These are phyloP conservation scores for Lasiodiplodia gonubiensis DNA, from an alignment of 2,329 filamentous ascomycete genomes.

Conservation along the genomic window DNA sequence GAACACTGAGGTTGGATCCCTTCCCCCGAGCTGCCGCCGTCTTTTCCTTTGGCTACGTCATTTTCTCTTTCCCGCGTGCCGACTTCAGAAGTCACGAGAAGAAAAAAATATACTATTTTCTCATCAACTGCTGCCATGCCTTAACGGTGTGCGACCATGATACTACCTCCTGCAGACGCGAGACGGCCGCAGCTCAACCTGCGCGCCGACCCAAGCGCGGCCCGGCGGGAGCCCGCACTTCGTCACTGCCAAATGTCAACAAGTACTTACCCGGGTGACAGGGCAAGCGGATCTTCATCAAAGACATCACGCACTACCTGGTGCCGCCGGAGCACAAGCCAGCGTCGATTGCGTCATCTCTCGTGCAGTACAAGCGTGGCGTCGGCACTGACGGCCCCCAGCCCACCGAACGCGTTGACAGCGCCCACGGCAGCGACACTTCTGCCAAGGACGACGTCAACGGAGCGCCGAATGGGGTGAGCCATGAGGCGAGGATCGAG, in stretches of 20 bases:
- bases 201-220: background rate
- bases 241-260: conserved; percentile 8
- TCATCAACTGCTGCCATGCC: conserved; percentile 9
- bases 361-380: conserved; percentile 64
- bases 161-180: conserved; percentile 1
- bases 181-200: conserved; percentile 16
- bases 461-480: conserved; percentile 43
- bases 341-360: conserved; percentile 77
- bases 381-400: conserved; percentile 60
- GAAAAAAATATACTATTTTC: conserved; percentile 15
- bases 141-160: conserved; percentile 11
- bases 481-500: conserved; percentile 33
- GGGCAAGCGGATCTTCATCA: conserved; percentile 95
- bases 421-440: conserved; percentile 41
- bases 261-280: conserved; percentile 52
- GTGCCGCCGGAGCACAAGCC: conserved; percentile 74
- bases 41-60: conserved; percentile 14
- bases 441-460: conserved; percentile 32
- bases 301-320: conserved; percentile 95
- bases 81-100: conserved; percentile 1
- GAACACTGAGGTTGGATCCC: conserved; percentile 70
- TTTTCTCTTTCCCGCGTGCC: background rate
- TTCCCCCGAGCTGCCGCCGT: conserved; percentile 37
- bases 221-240: conserved; percentile 7
- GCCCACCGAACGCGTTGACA: conserved; percentile 33